Percentiles rank a stretch among this genome's conserved stretches.
phyloP scores from a whole-genome alignment of 345 rosid genomes.

The Physaria fendleri region DNA sequence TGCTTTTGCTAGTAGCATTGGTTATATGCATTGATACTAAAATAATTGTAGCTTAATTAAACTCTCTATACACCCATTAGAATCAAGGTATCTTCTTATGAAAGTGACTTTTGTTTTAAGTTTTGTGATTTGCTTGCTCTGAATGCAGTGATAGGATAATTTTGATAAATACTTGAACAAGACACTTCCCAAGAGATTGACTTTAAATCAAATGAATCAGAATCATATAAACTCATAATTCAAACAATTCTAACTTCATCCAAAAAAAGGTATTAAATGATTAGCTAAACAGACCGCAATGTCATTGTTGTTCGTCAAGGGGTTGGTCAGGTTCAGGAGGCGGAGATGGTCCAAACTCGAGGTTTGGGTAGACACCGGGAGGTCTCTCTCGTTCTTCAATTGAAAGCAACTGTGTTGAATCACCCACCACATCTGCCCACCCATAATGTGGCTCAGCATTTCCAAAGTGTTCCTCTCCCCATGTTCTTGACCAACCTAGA shows the following conservation, averaged over 20 bases:
- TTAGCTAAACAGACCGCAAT: constrained; percentile 2
- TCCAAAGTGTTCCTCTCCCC: constrained; percentile 99
- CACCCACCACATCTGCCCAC: constrained; percentile 95
- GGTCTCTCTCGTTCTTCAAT: constrained; percentile 77
- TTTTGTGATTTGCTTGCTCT: no score
- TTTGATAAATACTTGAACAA: not conserved
- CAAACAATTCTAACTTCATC: not conserved
- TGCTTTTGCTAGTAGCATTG: no score
- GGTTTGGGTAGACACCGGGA: constrained; percentile 73
- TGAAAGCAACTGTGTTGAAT: constrained; percentile 75
- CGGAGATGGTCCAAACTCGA: constrained; percentile 60
- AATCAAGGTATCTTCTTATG: no score
- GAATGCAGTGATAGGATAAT: no score
- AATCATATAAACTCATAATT: constrained; percentile 15
- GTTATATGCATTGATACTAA: no score
- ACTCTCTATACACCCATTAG: no score
- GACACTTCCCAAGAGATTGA: not conserved
- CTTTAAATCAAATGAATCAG: not conserved
- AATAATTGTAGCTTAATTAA: no score
- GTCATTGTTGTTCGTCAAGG: constrained; percentile 33
- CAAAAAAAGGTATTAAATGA: constrained; percentile 14
- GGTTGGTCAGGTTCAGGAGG: constrained; percentile 44
- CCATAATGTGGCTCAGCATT: constrained; percentile 98
- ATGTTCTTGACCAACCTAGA: constrained; percentile 95
- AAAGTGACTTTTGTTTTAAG: no score